Evolutionary conservation across 495 filamentous ascomycete species (phyloP).

Genomic region (Penicillium lagena): DNA sequence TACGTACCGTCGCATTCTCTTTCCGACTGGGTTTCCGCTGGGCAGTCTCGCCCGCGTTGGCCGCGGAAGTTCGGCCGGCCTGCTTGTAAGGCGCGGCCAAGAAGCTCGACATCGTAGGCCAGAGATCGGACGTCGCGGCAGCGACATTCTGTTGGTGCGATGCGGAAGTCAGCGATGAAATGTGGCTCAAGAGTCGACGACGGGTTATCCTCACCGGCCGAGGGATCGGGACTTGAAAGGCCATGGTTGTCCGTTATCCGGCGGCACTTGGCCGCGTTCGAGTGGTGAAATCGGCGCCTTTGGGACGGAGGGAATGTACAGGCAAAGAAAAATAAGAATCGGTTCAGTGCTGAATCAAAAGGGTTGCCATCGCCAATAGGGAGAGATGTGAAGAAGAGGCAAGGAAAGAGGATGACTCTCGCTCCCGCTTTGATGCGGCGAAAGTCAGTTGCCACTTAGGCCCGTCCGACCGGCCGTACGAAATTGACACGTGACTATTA

Average conservation of each 20-base stretch:
- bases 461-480: slow-evolving; percentile 13
- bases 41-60: slow-evolving; percentile 12
- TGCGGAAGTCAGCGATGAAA: slow-evolving; percentile 8
- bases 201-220: slow-evolving; percentile 27
- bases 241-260: slow-evolving; percentile 38
- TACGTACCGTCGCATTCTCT: slow-evolving; percentile 14
- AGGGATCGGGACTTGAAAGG: slow-evolving; percentile 37
- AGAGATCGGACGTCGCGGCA: slow-evolving; percentile 34
- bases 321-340: slow-evolving; percentile 1
- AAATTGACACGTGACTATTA: slow-evolving; percentile 9
- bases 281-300: slow-evolving; percentile 15
- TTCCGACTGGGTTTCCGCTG: slow-evolving; percentile 9
- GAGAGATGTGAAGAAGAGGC: slow-evolving; percentile 9
- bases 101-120: slow-evolving; percentile 38
- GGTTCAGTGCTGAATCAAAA: slow-evolving; percentile 7
- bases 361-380: slow-evolving; percentile 23
- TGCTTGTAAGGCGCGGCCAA: slow-evolving; percentile 30
- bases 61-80: slow-evolving; percentile 11
- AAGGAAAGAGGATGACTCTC: slow-evolving; percentile 12
- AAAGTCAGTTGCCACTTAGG: slow-evolving; percentile 29
- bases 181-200: not conserved
- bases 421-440: slow-evolving; percentile 28
- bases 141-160: slow-evolving; percentile 25
- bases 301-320: not conserved
- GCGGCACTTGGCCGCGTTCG: slow-evolving; percentile 38